Percentiles rank a stretch among this genome's conserved stretches.
Conservation (phyloP, 1,284 basidiomycete genomes). For the Neonothopanus nambi region DNA sequence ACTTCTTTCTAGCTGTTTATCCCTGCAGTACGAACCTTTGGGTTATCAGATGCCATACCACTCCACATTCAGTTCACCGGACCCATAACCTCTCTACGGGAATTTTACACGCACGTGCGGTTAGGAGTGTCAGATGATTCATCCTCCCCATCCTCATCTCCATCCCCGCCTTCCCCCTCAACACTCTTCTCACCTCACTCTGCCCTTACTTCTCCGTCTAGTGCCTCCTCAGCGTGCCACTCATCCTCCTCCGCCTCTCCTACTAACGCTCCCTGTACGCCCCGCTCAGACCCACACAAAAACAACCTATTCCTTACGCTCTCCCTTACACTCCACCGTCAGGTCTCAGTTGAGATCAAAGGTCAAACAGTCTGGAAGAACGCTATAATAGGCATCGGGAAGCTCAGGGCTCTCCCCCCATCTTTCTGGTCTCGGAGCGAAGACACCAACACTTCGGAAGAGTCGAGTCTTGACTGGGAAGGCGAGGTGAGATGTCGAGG, state of each 20-base stretch:
- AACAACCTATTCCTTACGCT: background rate
- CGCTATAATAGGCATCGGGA: conserved; percentile 16
- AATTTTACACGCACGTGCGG: conserved; percentile 5
- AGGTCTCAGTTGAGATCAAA: conserved; percentile 17
- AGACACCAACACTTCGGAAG: background rate
- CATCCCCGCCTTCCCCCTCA: background rate
- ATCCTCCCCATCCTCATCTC: background rate
- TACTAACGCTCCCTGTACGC: no score
- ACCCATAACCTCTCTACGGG: conserved; percentile 4
- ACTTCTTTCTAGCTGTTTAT: conserved; percentile 12
- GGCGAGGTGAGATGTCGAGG: conserved; percentile 10
- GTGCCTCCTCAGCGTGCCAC: background rate
- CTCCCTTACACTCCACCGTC: conserved; percentile 18
- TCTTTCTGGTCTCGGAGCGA: background rate
- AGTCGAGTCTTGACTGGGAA: conserved; percentile 8
- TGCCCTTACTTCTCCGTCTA: background rate
- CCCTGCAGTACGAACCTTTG: conserved; percentile 16
- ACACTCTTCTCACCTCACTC: background rate
- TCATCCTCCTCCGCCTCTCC: no score
- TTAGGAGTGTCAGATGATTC: background rate
- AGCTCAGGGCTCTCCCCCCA: conserved; percentile 19
- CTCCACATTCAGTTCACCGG: conserved; percentile 19
- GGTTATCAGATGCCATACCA: conserved; percentile 16
- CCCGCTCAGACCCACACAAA: no score
- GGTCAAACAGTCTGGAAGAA: conserved; percentile 15